Conservation (phyloP, 495 filamentous ascomycete species). For the Parathielavia appendiculata region DNA sequence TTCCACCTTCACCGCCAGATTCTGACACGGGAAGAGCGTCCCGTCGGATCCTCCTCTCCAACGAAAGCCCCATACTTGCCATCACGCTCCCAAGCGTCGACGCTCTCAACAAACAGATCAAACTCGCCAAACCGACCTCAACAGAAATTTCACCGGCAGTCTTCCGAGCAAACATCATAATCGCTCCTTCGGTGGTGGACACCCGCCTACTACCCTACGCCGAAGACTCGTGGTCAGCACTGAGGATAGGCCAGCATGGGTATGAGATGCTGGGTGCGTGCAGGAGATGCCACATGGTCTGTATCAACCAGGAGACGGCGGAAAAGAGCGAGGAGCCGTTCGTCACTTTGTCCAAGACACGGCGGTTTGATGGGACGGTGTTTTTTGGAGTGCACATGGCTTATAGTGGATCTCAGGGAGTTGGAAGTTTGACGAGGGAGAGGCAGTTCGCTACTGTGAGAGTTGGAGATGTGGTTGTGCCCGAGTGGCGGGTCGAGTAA, state of each 20-base stretch:
- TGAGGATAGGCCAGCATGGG: slow-evolving; percentile 47
- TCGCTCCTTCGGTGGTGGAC: slow-evolving; percentile 33
- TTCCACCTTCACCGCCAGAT: slow-evolving; percentile 49
- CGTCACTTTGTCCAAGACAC: slow-evolving; percentile 78
- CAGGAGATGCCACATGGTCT: slow-evolving; percentile 91
- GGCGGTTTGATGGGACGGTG: slow-evolving; percentile 73
- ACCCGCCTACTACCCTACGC: slow-evolving; percentile 31
- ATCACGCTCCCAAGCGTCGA: slow-evolving; percentile 78
- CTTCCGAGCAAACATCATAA: slow-evolving; percentile 79
- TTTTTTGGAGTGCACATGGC: slow-evolving; percentile 80
- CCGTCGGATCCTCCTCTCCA: slow-evolving; percentile 72
- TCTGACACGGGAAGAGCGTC: slow-evolving; percentile 38
- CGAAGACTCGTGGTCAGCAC: slow-evolving; percentile 53
- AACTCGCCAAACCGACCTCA: background rate
- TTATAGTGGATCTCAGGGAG: slow-evolving; percentile 31
- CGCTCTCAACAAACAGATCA: slow-evolving; percentile 64
- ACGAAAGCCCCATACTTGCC: slow-evolving; percentile 86
- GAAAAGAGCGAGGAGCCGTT: slow-evolving; percentile 79
- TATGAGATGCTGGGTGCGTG: slow-evolving; percentile 77
- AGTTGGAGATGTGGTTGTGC: slow-evolving; percentile 51
- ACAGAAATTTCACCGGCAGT: slow-evolving; percentile 56
- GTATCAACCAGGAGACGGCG: slow-evolving; percentile 79
- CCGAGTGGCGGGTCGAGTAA: slow-evolving; percentile 12
- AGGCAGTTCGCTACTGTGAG: slow-evolving; percentile 48
- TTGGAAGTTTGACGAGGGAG: slow-evolving; percentile 21